Conservation (phyloP, 306 rosid genomes). For the Cicer pinnatifidum region DNA sequence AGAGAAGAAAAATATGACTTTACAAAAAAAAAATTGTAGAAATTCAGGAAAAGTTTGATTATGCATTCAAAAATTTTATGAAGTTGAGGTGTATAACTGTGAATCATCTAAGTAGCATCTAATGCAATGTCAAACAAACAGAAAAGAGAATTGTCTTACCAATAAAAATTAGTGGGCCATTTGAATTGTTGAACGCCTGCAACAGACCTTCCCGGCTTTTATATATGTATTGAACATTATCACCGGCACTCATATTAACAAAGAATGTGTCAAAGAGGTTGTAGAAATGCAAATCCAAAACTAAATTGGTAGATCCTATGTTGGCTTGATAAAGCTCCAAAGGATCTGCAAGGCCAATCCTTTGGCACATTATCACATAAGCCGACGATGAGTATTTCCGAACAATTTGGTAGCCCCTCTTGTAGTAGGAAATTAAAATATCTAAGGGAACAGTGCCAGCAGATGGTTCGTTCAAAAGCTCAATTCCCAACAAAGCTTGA, state of each 20-base stretch:
- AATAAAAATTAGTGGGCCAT: slow-evolving; percentile 76
- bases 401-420: slow-evolving; percentile 79
- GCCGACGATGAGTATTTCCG: slow-evolving; percentile 71
- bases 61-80: slow-evolving; percentile 12
- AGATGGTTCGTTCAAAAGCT: slow-evolving; percentile 90
- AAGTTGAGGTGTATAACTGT: slow-evolving; percentile 2
- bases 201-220: slow-evolving; percentile 71
- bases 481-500: slow-evolving; percentile 83
- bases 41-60: not conserved
- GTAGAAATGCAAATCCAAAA: slow-evolving; percentile 55
- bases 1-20: not conserved
- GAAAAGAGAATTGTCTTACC: slow-evolving; percentile 50
- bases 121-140: slow-evolving; percentile 12
- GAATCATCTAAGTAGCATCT: slow-evolving; percentile 3
- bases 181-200: slow-evolving; percentile 66
- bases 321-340: slow-evolving; percentile 78
- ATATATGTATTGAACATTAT: slow-evolving; percentile 76
- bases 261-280: slow-evolving; percentile 79
- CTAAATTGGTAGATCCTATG: slow-evolving; percentile 51
- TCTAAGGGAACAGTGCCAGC: slow-evolving; percentile 70
- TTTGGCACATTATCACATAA: slow-evolving; percentile 87
- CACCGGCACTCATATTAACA: slow-evolving; percentile 67
- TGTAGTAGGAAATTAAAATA: slow-evolving; percentile 68
- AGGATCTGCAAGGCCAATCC: slow-evolving; percentile 89
- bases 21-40: not conserved